Conservation (phyloP, 257 asterid genomes). For the Solanum gandarillasii region DNA sequence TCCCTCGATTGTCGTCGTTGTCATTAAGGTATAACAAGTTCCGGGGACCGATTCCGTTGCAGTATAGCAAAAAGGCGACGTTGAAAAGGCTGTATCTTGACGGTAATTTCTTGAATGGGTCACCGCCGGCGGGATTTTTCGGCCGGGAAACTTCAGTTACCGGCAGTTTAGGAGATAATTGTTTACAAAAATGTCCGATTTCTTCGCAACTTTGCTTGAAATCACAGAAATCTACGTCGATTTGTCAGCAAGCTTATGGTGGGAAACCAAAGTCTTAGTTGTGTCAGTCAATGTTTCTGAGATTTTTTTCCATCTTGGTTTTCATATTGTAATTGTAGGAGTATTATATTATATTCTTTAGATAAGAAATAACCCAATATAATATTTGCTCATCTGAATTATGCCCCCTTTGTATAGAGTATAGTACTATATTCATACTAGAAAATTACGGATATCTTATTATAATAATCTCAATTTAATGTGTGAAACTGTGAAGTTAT, state of each 20-base stretch:
- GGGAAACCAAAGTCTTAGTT: constrained; percentile 51
- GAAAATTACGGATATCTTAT: not conserved
- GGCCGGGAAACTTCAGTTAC: constrained; percentile 26
- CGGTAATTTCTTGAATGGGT: constrained; percentile 70
- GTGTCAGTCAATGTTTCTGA: constrained; percentile 6
- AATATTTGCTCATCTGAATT: not conserved
- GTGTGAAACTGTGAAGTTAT: not conserved
- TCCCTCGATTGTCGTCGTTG: constrained; percentile 46
- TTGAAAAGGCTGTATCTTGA: constrained; percentile 57
- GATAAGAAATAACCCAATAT: not conserved
- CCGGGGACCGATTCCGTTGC: constrained; percentile 68
- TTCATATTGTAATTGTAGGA: not conserved
- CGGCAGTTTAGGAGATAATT: constrained; percentile 86
- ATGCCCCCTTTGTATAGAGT: not conserved
- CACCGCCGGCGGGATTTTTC: constrained; percentile 69
- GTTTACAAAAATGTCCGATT: constrained; percentile 57
- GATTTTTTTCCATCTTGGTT: not conserved
- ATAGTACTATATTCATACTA: not conserved
- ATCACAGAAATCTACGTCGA: constrained; percentile 68
- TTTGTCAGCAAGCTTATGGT: constrained; percentile 74
- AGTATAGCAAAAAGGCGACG: constrained; percentile 42
- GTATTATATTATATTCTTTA: not conserved
- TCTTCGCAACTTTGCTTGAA: constrained; percentile 76
- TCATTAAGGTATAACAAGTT: constrained; percentile 55
- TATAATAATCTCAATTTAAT: not conserved